Evolutionary conservation across 371 early-diverging fungal species (phyloP).

Genomic region (Syncephalastrum contaminatum): DNA sequence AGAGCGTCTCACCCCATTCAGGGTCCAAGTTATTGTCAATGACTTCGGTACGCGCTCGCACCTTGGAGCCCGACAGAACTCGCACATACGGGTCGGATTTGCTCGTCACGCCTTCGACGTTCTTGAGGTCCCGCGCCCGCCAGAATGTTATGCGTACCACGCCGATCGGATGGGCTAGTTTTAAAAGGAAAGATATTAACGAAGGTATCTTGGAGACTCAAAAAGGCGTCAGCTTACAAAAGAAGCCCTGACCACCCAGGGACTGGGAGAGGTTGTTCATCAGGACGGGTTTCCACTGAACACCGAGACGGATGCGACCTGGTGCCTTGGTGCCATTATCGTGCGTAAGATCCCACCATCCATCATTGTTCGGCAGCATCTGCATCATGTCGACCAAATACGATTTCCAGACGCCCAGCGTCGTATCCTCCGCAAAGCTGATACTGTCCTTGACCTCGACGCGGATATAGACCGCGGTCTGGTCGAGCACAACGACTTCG

Average conservation of each 20-base stretch:
- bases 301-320: slow-evolving; percentile 51
- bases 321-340: slow-evolving; percentile 20
- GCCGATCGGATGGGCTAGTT: slow-evolving; percentile 68
- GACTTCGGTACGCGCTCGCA: slow-evolving; percentile 65
- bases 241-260: slow-evolving; percentile 34
- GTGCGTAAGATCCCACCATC: slow-evolving; percentile 45
- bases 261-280: slow-evolving; percentile 41
- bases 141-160: slow-evolving; percentile 74
- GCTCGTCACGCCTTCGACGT: slow-evolving; percentile 58
- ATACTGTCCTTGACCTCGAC: slow-evolving; percentile 45
- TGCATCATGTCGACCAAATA: slow-evolving; percentile 39
- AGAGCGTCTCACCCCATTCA: slow-evolving; percentile 83
- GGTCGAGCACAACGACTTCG: slow-evolving; percentile 53
- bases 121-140: slow-evolving; percentile 70
- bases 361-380: slow-evolving; percentile 22
- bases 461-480: slow-evolving; percentile 31
- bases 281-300: slow-evolving; percentile 58
- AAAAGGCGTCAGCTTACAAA: slow-evolving; percentile 23
- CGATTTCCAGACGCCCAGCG: slow-evolving; percentile 30
- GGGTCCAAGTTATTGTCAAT: slow-evolving; percentile 76
- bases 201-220: background rate
- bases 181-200: background rate
- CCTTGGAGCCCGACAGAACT: slow-evolving; percentile 62
- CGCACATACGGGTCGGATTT: slow-evolving; percentile 83
- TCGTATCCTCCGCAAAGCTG: slow-evolving; percentile 34